A percentile compares a stretch with the other conserved stretches of the same genome.
phyloP scores from a whole-genome alignment of 306 rosid genomes.

The Corylus americana region DNA sequence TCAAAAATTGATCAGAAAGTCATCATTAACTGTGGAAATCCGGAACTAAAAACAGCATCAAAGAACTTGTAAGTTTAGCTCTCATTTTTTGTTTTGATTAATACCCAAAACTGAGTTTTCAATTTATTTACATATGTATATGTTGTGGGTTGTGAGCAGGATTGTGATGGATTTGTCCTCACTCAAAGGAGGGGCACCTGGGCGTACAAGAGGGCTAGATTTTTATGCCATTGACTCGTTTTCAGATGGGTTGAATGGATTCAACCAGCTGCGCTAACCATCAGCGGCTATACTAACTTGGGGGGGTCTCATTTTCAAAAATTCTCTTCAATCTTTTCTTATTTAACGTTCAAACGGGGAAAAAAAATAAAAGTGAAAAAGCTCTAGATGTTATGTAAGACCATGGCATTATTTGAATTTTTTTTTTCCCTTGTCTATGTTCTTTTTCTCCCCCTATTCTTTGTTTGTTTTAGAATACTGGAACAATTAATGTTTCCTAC shows the following conservation, averaged over 20 bases:
- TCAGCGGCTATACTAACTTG: slow-evolving; percentile 41
- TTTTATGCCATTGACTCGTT: slow-evolving; percentile 42
- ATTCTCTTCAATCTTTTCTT: slow-evolving; percentile 12
- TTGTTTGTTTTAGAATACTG: slow-evolving; percentile 41
- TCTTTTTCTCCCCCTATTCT: slow-evolving; percentile 27
- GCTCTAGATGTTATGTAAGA: slow-evolving; percentile 27
- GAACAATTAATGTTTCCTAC: slow-evolving; percentile 30
- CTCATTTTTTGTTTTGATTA: neutral
- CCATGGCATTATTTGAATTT: slow-evolving; percentile 10
- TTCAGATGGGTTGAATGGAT: slow-evolving; percentile 41
- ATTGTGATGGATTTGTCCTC: slow-evolving; percentile 71
- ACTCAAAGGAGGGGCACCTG: slow-evolving; percentile 84
- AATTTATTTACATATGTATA: neutral
- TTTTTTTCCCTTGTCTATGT: slow-evolving; percentile 16
- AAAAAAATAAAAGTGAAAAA: slow-evolving; percentile 3
- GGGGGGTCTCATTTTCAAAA: slow-evolving; percentile 25
- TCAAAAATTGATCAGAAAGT: slow-evolving; percentile 60
- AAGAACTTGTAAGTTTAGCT: slow-evolving; percentile 59
- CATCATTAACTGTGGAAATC: slow-evolving; percentile 49
- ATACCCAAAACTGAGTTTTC: neutral
- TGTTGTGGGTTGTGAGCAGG: slow-evolving; percentile 42
- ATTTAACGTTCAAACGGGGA: slow-evolving; percentile 14
- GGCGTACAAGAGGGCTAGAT: slow-evolving; percentile 88
- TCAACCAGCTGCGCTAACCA: slow-evolving; percentile 49
- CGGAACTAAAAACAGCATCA: slow-evolving; percentile 52